Evolutionary conservation across 75 land plant species (phyloP).

Genomic region (Sequoia sempervirens): DNA sequence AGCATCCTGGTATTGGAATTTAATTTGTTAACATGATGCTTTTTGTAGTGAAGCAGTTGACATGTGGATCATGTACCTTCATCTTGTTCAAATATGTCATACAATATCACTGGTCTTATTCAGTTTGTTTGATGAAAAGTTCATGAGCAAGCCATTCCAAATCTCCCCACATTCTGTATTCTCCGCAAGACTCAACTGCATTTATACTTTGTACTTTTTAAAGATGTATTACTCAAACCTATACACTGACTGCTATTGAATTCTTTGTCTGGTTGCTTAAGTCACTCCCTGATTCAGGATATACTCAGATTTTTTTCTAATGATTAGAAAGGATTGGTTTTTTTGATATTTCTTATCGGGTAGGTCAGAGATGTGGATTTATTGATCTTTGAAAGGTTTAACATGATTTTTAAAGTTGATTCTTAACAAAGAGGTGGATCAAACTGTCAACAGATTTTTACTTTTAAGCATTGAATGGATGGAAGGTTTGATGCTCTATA

Average conservation of each 20-base stretch:
- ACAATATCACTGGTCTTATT: neutral
- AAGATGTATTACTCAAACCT: neutral
- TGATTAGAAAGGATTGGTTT: neutral
- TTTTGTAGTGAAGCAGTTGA: neutral
- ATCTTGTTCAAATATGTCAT: neutral
- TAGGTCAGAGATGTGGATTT: neutral
- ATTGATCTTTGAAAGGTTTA: neutral
- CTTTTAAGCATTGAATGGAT: neutral
- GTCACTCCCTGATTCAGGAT: neutral
- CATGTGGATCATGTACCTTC: neutral
- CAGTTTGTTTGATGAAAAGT: neutral
- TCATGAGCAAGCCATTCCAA: neutral
- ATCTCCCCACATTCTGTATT: neutral
- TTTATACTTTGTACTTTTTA: neutral
- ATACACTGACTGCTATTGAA: neutral
- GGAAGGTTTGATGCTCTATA: neutral
- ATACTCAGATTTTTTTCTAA: neutral
- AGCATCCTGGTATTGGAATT: neutral
- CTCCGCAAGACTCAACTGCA: neutral
- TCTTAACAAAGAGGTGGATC: neutral
- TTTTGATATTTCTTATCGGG: neutral
- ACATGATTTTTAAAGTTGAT: conserved; percentile 1
- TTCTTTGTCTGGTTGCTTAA: neutral
- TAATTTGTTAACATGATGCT: neutral
- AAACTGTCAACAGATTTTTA: neutral